These are phyloP conservation scores for Xerocomus nothofagi DNA, from an alignment of 1,284 basidiomycete genomes.

Conservation along the genomic window DNA sequence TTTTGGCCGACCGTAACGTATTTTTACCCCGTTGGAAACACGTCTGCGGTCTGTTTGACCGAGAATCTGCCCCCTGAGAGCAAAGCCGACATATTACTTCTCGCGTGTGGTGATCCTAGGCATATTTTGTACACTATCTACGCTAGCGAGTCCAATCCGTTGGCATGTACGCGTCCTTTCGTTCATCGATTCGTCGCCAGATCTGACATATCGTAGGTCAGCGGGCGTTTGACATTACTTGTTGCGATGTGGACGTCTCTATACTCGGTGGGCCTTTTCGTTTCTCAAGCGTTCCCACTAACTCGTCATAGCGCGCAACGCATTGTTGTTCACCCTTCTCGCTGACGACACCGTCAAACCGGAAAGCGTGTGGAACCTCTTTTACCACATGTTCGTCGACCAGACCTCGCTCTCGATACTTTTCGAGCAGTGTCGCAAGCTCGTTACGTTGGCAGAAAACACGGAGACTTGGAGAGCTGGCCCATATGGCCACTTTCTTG, in stretches of 20 bases:
- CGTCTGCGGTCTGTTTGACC: conserved; percentile 49
- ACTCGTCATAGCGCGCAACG: conserved; percentile 40
- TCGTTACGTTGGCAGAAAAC: conserved; percentile 39
- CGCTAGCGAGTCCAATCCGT: conserved; percentile 1
- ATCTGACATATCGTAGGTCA: conserved; percentile 21
- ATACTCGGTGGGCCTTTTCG: conserved; percentile 44
- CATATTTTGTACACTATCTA: conserved; percentile 52
- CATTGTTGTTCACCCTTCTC: conserved; percentile 38
- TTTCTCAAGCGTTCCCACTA: not conserved
- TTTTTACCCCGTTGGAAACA: conserved; percentile 62
- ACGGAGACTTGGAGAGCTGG: conserved; percentile 44
- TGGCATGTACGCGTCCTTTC: conserved; percentile 4
- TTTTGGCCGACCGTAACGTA: conserved; percentile 30
- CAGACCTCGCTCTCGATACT: conserved; percentile 39
- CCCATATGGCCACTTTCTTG: conserved; percentile 41
- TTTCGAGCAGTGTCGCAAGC: conserved; percentile 44
- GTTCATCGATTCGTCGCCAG: not conserved
- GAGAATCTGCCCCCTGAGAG: conserved; percentile 46
- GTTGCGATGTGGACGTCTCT: conserved; percentile 58
- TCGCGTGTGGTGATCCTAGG: conserved; percentile 59
- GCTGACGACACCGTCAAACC: conserved; percentile 32
- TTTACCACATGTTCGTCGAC: conserved; percentile 56
- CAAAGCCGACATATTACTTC: conserved; percentile 46
- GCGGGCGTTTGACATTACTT: conserved; percentile 55
- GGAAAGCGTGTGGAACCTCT: conserved; percentile 51